Percentiles rank a stretch among this genome's conserved stretches.
Evolutionary conservation across 345 rosid species (phyloP).

Genomic region (Euphorbia peplus): DNA sequence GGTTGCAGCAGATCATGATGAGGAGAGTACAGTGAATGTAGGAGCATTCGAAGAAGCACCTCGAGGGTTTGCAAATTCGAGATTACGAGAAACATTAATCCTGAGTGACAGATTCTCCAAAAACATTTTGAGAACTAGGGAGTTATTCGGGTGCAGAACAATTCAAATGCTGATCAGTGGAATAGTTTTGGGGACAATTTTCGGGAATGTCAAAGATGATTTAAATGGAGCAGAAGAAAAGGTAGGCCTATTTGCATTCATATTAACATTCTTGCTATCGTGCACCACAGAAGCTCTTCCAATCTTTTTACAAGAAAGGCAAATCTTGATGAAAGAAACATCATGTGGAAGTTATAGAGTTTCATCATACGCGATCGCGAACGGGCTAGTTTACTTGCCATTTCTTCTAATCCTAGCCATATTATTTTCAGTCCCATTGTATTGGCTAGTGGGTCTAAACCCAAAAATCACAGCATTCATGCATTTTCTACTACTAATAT

Average conservation of each 20-base stretch:
- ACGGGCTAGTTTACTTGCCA: conserved; percentile 85
- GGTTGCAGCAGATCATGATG: conserved; percentile 47
- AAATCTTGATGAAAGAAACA: conserved; percentile 87
- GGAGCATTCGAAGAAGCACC: conserved; percentile 32
- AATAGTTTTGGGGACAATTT: conserved; percentile 83
- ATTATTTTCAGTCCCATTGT: conserved; percentile 66
- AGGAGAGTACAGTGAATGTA: conserved; percentile 34
- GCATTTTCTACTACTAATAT: conserved; percentile 71
- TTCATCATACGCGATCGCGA: conserved; percentile 83
- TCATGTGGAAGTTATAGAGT: conserved; percentile 85
- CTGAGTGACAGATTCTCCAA: conserved; percentile 88
- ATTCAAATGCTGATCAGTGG: conserved; percentile 85
- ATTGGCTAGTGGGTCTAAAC: conserved; percentile 87
- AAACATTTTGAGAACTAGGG: conserved; percentile 81
- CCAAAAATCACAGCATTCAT: conserved; percentile 60
- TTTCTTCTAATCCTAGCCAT: conserved; percentile 78
- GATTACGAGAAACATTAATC: conserved; percentile 59
- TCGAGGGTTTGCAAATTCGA: conserved; percentile 62
- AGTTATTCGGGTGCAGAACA: conserved; percentile 74
- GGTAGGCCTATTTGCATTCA: conserved; percentile 92
- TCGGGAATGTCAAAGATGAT: conserved; percentile 57
- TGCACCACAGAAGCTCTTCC: conserved; percentile 90
- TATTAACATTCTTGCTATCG: conserved; percentile 78
- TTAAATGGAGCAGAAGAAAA: conserved; percentile 63
- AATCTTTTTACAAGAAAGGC: conserved; percentile 80